Base-by-base conservation (phyloP, 805 yeast genomes). In the Wickerhamiella hasegawae region DNA sequence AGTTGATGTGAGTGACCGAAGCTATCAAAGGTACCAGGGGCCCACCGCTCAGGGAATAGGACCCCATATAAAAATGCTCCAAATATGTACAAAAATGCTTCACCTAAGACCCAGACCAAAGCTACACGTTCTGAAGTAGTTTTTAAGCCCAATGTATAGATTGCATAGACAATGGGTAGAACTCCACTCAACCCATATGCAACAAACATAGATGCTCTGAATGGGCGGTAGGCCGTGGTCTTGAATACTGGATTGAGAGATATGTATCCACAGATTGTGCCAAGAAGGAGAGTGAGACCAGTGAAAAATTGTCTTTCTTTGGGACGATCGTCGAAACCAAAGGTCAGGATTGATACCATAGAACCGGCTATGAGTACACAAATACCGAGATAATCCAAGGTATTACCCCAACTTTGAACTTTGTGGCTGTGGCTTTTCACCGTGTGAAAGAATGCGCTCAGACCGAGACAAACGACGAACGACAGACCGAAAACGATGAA, bases 1-100 rank as follows among this genome's bases (percentile, higher is more conserved):
- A 83, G 65, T 50, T 83, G 94, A 52, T 83, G 95, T 5, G 92
- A 77, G 44, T 79, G 78, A 1, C 93, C 93, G 55, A 70, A 65
- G 9, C 70, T 47, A 45, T 82, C 94, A 51, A 66, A 79, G 16
- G 39, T 53, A 0, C 84, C 84, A 0, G 82, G 81, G 4, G 44
- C 45, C 28, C 62, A 59, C 33, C 78, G 62, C 51, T 84, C 96
- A 0, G 96, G 96, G 23, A 79, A 53, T 40, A 95, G 62, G 18
- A 65, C 52, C 0, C 92, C 94, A 53, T 84, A 84, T 35, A 85
- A 54, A 2, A 65, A 62, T 0, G 95, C 94, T 0, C 96, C 96
- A 5, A 59, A 44, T 3, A 83, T 77, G 53, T 84, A 85, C 30
- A 78, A 69, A 2, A 69, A 49, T 0, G 83, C 95, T 53, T 83